These are phyloP conservation scores for Cadophora luteo-olivacea DNA, from an alignment of 2,329 filamentous ascomycete genomes.

Conservation along the genomic window DNA sequence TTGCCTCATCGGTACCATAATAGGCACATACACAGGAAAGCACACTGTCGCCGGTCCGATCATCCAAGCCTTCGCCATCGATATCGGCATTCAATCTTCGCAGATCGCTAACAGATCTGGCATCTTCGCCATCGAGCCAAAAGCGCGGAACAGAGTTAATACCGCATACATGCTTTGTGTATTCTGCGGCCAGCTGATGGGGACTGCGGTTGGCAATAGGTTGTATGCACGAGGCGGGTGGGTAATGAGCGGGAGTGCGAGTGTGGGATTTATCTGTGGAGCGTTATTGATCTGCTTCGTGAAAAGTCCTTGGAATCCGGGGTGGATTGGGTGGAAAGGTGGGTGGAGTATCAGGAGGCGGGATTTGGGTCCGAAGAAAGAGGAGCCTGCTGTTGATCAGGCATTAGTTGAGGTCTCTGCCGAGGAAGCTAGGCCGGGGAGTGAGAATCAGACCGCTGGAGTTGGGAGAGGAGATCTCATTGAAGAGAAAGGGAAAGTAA, in stretches of 20 bases:
- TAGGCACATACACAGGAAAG: conserved; percentile 73
- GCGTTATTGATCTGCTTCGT: conserved; percentile 54
- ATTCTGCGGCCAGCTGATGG: conserved; percentile 78
- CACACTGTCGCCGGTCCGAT: conserved; percentile 74
- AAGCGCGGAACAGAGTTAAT: conserved; percentile 77
- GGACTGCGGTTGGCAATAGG: conserved; percentile 64
- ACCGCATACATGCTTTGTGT: conserved; percentile 81
- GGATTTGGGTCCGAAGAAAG: conserved; percentile 32
- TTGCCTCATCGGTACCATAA: conserved; percentile 64
- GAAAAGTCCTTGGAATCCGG: conserved; percentile 61
- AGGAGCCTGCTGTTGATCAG: conserved; percentile 30
- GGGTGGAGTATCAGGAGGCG: conserved; percentile 55
- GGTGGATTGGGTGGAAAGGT: conserved; percentile 67
- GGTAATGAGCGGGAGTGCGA: conserved; percentile 61
- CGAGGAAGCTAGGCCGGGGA: conserved; percentile 13
- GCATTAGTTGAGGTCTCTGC: conserved; percentile 31
- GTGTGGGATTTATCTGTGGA: conserved; percentile 58
- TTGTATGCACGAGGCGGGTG: conserved; percentile 63
- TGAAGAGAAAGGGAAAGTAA: neutral
- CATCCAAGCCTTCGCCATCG: conserved; percentile 72
- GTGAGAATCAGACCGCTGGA: neutral
- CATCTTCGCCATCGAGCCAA: conserved; percentile 75
- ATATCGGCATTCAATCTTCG: conserved; percentile 74
- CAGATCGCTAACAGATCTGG: conserved; percentile 76
- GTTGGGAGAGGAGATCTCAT: neutral